Conservation (phyloP, 2,329 filamentous ascomycete species). For the Aspergillus sp. region DNA sequence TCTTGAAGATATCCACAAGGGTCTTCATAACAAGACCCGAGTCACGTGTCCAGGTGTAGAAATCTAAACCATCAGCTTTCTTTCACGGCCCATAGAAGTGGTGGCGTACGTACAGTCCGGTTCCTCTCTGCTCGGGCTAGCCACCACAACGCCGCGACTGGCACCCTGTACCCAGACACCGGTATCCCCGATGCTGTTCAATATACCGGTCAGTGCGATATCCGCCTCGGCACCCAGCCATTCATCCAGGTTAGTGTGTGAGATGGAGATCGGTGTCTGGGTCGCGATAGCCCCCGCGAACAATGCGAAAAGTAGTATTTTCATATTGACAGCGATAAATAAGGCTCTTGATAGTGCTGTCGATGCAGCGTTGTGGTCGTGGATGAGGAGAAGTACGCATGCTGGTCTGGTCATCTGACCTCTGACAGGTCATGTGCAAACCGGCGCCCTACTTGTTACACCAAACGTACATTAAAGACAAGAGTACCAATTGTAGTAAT, state of each 20-base stretch:
- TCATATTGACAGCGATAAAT: no score
- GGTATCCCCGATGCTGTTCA: constrained; percentile 22
- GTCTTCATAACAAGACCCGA: constrained; percentile 62
- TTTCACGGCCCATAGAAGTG: no score
- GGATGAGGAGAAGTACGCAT: neutral
- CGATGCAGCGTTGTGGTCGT: no score
- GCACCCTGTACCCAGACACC: constrained; percentile 44
- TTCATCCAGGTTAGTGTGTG: constrained; percentile 1
- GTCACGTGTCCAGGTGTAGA: constrained; percentile 72
- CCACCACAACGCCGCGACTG: constrained; percentile 45
- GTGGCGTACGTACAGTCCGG: constrained; percentile 43
- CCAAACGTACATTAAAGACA: neutral
- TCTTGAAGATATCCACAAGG: constrained; percentile 58
- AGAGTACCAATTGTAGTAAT: no score
- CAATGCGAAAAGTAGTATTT: no score
- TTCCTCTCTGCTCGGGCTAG: constrained; percentile 46
- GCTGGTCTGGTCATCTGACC: neutral
- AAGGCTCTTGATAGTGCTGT: no score
- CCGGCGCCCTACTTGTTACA: neutral
- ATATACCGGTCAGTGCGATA: constrained; percentile 5
- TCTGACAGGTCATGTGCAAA: neutral
- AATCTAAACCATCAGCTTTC: constrained; percentile 46
- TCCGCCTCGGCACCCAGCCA: constrained; percentile 4
- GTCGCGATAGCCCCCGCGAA: no score
- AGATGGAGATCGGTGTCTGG: no score